Evolutionary conservation across 768 basidiomycete species (phyloP).

Genomic region (Suillus tomentosus): DNA sequence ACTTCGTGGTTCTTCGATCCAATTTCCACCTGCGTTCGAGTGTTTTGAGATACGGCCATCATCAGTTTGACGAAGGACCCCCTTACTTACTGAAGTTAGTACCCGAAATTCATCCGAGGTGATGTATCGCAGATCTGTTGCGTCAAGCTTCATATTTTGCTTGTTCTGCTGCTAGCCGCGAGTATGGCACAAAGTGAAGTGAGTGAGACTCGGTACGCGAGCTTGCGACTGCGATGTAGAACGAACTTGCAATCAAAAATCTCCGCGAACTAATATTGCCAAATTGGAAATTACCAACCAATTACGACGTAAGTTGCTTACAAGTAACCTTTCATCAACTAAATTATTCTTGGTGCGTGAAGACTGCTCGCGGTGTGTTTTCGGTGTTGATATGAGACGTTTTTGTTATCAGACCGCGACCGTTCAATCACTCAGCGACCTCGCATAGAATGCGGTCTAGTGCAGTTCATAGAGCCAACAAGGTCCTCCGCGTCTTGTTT

Average conservation of each 20-base stretch:
- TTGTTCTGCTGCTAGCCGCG: slow-evolving; percentile 1
- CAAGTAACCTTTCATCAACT: neutral
- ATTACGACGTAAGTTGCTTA: neutral
- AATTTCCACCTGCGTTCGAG: slow-evolving; percentile 77
- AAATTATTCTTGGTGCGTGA: neutral
- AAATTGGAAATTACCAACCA: neutral
- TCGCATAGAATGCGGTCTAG: slow-evolving; percentile 20
- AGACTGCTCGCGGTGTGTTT: neutral
- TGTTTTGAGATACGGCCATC: neutral
- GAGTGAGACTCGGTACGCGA: neutral
- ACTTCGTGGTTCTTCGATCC: slow-evolving; percentile 98
- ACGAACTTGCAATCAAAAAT: slow-evolving; percentile 2
- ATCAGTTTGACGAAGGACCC: slow-evolving; percentile 14
- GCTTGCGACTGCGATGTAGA: neutral
- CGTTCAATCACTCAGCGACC: neutral
- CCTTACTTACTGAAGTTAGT: slow-evolving; percentile 85
- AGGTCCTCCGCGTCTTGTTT: slow-evolving; percentile 27
- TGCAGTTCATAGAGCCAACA: slow-evolving; percentile 33
- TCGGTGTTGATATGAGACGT: neutral
- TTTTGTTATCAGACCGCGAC: neutral
- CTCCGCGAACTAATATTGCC: neutral
- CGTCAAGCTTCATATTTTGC: slow-evolving; percentile 82
- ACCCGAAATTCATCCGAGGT: slow-evolving; percentile 93
- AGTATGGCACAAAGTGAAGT: neutral
- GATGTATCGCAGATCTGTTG: slow-evolving; percentile 91